These are phyloP conservation scores for Golubevia sp. DNA, from an alignment of 1,284 basidiomycete species.

Conservation along the genomic window DNA sequence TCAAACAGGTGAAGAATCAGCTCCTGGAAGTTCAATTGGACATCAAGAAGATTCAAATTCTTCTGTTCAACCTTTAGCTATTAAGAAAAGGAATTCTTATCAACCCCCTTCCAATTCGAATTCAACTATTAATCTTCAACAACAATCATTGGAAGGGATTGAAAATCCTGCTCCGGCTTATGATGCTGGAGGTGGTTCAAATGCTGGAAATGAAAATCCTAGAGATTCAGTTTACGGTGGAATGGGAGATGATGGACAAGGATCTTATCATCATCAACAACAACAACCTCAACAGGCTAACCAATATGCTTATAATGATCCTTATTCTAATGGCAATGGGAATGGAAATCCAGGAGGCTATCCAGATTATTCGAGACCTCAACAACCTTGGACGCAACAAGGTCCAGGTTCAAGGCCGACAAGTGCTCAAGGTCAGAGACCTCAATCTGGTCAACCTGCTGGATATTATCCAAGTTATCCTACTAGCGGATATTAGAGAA, in stretches of 20 bases:
- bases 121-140: conserved; percentile 18
- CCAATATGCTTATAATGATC: too few species aligned
- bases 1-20: conserved; percentile 3
- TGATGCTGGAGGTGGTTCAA: not conserved
- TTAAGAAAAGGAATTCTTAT: conserved; percentile 25
- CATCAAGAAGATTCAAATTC: conserved; percentile 13
- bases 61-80: conserved; percentile 25
- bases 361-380: too few species aligned
- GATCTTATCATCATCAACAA: not conserved
- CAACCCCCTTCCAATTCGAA: conserved; percentile 14
- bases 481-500: too few species aligned
- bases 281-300: not conserved
- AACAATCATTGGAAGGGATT: conserved; percentile 7
- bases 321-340: too few species aligned
- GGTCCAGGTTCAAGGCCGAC: too few species aligned
- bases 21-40: too few species aligned
- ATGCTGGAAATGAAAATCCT: not conserved
- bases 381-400: too few species aligned
- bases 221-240: not conserved
- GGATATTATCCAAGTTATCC: too few species aligned
- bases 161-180: conserved; percentile 33
- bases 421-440: too few species aligned
- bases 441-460: too few species aligned
- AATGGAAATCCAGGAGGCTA: too few species aligned
- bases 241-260: not conserved